Evolutionary conservation across 108 stramenopile genomes (phyloP).

Genomic region (Mediolabrus comicus): DNA sequence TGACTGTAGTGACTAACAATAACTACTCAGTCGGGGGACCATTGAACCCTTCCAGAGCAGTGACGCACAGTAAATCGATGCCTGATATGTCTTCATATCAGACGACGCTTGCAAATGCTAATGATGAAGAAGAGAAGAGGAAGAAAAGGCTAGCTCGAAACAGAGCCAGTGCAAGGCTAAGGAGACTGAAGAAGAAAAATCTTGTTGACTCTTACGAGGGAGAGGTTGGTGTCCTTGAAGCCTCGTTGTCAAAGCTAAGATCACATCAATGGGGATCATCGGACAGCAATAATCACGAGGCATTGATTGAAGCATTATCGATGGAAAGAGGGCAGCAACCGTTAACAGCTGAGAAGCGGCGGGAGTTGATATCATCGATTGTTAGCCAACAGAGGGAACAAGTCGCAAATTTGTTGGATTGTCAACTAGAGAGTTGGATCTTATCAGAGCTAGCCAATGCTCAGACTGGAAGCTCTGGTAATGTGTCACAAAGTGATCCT

Average conservation of each 20-base stretch:
- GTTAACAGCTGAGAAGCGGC: slow-evolving; percentile 59
- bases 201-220: slow-evolving; percentile 89
- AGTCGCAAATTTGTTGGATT: slow-evolving; percentile 63
- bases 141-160: slow-evolving; percentile 85
- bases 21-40: slow-evolving; percentile 10
- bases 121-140: slow-evolving; percentile 84
- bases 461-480: background rate
- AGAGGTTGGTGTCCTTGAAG: slow-evolving; percentile 86
- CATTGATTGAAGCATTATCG: slow-evolving; percentile 76
- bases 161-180: slow-evolving; percentile 75
- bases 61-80: slow-evolving; percentile 56
- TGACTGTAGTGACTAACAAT: background rate
- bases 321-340: slow-evolving; percentile 89
- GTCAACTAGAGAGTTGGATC: slow-evolving; percentile 71
- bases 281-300: slow-evolving; percentile 49
- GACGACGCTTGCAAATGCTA: slow-evolving; percentile 22
- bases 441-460: slow-evolving; percentile 30
- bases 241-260: slow-evolving; percentile 65
- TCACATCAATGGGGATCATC: slow-evolving; percentile 69
- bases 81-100: slow-evolving; percentile 73
- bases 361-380: slow-evolving; percentile 65
- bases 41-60: slow-evolving; percentile 14
- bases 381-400: slow-evolving; percentile 78
- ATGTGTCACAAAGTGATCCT: slow-evolving; percentile 20
- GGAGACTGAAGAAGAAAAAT: slow-evolving; percentile 86